A percentile compares a stretch with the other conserved stretches of the same genome.
phyloP scores from a whole-genome alignment of 495 filamentous ascomycete species.

The Hypomontagnella monticulosa region DNA sequence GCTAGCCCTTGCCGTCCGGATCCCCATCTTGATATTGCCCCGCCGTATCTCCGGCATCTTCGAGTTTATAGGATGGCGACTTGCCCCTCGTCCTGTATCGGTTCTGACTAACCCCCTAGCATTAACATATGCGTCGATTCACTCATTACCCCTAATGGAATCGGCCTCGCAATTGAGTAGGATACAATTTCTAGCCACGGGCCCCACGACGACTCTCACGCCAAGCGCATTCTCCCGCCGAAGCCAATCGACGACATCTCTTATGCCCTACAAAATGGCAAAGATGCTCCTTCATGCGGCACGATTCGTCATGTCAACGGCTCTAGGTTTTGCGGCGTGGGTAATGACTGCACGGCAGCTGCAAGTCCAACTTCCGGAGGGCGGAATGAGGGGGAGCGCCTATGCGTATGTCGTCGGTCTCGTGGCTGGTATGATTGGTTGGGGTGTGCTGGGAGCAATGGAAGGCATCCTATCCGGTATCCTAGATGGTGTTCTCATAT shows the following conservation, averaged over 20 bases:
- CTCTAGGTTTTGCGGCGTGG: slow-evolving; percentile 95
- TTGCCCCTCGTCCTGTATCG: slow-evolving; percentile 81
- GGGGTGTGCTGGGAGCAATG: slow-evolving; percentile 94
- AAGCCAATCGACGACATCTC: slow-evolving; percentile 53
- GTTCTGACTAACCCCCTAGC: slow-evolving; percentile 89
- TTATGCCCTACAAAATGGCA: slow-evolving; percentile 81
- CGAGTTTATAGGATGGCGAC: slow-evolving; percentile 46
- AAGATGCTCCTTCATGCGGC: slow-evolving; percentile 92
- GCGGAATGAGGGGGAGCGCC: slow-evolving; percentile 76
- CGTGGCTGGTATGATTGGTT: slow-evolving; percentile 91
- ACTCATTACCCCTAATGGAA: slow-evolving; percentile 79
- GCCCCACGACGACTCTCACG: slow-evolving; percentile 69
- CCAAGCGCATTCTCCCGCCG: slow-evolving; percentile 64
- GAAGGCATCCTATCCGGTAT: slow-evolving; percentile 93
- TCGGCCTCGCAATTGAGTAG: slow-evolving; percentile 80
- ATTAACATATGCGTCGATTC: slow-evolving; percentile 92
- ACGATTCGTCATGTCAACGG: slow-evolving; percentile 85
- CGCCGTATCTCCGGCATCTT: slow-evolving; percentile 62
- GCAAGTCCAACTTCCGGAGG: slow-evolving; percentile 59
- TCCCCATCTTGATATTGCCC: slow-evolving; percentile 87
- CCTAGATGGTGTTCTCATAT: slow-evolving; percentile 90
- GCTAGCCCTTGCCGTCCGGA: slow-evolving; percentile 78
- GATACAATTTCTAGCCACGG: slow-evolving; percentile 74
- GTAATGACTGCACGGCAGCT: slow-evolving; percentile 87
- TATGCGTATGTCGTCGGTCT: slow-evolving; percentile 96